Conservation (phyloP, 352 stramenopile species). For the Pythium rhizo-oryzae region DNA sequence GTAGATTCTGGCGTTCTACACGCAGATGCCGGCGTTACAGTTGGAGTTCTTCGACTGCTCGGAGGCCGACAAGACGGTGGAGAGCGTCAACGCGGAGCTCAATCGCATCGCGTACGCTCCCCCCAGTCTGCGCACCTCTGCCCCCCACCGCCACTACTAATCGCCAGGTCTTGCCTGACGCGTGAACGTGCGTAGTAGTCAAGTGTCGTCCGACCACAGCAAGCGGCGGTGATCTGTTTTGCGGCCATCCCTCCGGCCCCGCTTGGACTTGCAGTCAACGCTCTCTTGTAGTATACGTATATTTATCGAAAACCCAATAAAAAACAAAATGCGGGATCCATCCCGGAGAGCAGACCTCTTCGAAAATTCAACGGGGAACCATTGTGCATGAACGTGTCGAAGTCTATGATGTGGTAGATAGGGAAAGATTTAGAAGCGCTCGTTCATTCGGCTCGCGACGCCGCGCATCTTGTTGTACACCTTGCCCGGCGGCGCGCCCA, state of each 20-base stretch:
- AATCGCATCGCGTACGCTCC: slow-evolving; percentile 62
- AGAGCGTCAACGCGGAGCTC: slow-evolving; percentile 73
- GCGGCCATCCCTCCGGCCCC: too few relatives aligned
- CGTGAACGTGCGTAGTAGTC: slow-evolving; percentile 14
- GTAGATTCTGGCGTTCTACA: slow-evolving; percentile 90
- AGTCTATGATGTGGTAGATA: slow-evolving; percentile 20
- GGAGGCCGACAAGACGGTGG: slow-evolving; percentile 73
- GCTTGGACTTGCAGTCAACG: too few relatives aligned
- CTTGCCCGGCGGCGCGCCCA: slow-evolving; percentile 98
- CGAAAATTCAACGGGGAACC: background rate
- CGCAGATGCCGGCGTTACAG: slow-evolving; percentile 72
- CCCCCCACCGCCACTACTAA: slow-evolving; percentile 32
- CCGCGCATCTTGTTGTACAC: slow-evolving; percentile 99
- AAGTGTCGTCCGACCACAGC: slow-evolving; percentile 10
- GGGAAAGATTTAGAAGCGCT: slow-evolving; percentile 85
- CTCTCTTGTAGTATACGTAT: slow-evolving; percentile 40
- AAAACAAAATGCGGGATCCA: slow-evolving; percentile 2
- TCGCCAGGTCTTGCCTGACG: slow-evolving; percentile 1
- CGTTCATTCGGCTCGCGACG: slow-evolving; percentile 98
- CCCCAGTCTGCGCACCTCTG: slow-evolving; percentile 13
- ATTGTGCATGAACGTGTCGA: background rate
- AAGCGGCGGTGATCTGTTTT: slow-evolving; percentile 11
- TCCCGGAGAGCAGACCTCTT: background rate
- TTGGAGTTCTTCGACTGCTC: slow-evolving; percentile 82
- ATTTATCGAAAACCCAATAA: slow-evolving; percentile 53